Conservation (phyloP, 768 basidiomycete genomes). For the Pleurotus giganteus region DNA sequence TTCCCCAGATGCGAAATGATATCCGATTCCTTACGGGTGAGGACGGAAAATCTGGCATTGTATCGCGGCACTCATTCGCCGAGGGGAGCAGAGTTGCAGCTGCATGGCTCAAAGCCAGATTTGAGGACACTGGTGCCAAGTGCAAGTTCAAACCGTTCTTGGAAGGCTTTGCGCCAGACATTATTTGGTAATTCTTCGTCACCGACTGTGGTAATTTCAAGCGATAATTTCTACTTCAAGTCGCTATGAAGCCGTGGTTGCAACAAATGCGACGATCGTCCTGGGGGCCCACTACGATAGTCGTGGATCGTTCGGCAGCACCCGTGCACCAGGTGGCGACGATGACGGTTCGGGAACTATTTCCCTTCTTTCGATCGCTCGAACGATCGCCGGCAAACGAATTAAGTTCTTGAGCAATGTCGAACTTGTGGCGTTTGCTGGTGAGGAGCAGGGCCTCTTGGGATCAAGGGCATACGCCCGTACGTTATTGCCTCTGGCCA, state of each 20-base stretch:
- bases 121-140: constrained; percentile 73
- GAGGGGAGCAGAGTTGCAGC: constrained; percentile 65
- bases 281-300: constrained; percentile 90
- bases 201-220: not conserved
- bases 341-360: constrained; percentile 60
- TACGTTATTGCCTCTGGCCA: constrained; percentile 32
- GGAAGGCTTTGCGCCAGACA: constrained; percentile 78
- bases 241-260: constrained; percentile 51
- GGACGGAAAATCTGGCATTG: constrained; percentile 64
- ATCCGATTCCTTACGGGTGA: constrained; percentile 87
- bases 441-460: constrained; percentile 87
- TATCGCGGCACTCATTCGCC: constrained; percentile 82
- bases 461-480: constrained; percentile 81
- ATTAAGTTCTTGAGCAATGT: constrained; percentile 76
- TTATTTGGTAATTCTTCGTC: constrained; percentile 63
- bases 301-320: constrained; percentile 82
- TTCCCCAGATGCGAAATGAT: constrained; percentile 64
- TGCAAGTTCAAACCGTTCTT: constrained; percentile 71
- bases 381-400: constrained; percentile 62
- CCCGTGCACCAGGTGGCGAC: constrained; percentile 56
- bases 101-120: constrained; percentile 66
- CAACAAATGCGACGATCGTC: constrained; percentile 65
- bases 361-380: constrained; percentile 78
- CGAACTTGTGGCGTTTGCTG: constrained; percentile 81
- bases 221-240: constrained; percentile 28